Evolutionary conservation across 2,329 filamentous ascomycete genomes (phyloP).

Genomic region (Colletotrichum plurivorum): DNA sequence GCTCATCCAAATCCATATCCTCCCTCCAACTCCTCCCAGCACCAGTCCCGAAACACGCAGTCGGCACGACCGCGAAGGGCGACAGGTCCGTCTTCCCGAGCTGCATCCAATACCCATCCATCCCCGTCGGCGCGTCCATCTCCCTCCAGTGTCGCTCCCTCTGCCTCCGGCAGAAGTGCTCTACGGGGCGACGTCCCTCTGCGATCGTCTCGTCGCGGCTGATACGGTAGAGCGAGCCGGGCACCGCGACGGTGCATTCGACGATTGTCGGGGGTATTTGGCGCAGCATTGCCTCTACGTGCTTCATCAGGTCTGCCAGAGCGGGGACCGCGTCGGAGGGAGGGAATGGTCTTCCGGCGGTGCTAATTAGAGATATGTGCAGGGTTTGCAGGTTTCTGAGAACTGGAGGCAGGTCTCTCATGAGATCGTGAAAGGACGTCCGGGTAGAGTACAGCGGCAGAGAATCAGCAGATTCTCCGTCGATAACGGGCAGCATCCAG

Average conservation of each 20-base stretch:
- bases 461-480: neutral
- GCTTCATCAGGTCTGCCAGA: conserved; percentile 7
- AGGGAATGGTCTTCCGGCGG: neutral
- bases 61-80: neutral
- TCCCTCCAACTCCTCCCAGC: neutral
- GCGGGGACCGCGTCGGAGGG: neutral
- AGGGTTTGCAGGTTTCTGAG: conserved; percentile 18
- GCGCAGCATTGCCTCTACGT: conserved; percentile 44
- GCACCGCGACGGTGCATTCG: conserved; percentile 44
- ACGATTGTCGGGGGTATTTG: conserved; percentile 37
- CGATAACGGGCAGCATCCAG: conserved; percentile 1
- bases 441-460: neutral
- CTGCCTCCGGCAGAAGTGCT: conserved; percentile 38
- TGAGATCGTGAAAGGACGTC: conserved; percentile 1
- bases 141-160: conserved; percentile 44
- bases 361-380: conserved; percentile 4
- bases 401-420: conserved; percentile 1
- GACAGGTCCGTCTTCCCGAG: conserved; percentile 37
- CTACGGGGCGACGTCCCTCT: conserved; percentile 28
- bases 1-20: neutral
- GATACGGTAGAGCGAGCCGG: conserved; percentile 42
- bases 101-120: conserved; percentile 46
- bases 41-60: neutral
- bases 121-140: conserved; percentile 29
- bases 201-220: conserved; percentile 39